Conservation (phyloP, 2,329 filamentous ascomycete species). For the Cladosporium colombiae region DNA sequence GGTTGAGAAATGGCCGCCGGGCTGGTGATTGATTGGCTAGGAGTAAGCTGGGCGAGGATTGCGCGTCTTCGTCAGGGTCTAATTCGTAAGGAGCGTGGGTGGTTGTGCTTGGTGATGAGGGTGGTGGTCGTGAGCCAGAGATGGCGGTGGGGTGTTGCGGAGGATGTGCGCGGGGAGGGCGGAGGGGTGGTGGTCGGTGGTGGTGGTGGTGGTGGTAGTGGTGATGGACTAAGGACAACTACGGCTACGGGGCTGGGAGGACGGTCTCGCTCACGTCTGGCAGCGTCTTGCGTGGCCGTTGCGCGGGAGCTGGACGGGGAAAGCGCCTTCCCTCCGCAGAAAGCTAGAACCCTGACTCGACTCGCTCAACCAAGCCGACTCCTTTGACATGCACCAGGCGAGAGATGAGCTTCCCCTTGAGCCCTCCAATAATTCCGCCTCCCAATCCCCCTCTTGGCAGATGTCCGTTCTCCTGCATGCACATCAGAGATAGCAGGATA, state of each 20-base stretch:
- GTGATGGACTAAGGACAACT: not conserved
- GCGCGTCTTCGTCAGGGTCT: not conserved
- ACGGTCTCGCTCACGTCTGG: not conserved
- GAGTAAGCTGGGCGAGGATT: constrained; percentile 7
- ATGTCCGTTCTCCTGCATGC: not conserved
- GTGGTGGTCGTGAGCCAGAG: not conserved
- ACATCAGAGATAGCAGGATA: not conserved
- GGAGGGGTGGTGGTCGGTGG: not conserved
- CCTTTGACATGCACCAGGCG: not conserved
- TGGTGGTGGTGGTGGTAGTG: not conserved
- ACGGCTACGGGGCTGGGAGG: constrained; percentile 1
- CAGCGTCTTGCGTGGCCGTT: constrained; percentile 12
- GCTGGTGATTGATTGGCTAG: not conserved
- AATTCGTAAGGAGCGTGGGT: constrained; percentile 17
- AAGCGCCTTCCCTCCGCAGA: constrained; percentile 7
- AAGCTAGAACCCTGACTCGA: not conserved
- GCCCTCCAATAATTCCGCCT: not conserved
- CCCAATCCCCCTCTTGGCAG: not conserved
- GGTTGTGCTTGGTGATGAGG: not conserved
- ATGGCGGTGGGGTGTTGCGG: constrained; percentile 5
- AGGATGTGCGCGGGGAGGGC: not conserved
- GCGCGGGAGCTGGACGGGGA: not conserved
- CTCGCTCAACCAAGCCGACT: not conserved
- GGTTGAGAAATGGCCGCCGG: not conserved
- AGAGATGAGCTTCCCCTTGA: not conserved